Conservation (phyloP, 192 early-diverging fungal species). For the Obelidium mucronatum region DNA sequence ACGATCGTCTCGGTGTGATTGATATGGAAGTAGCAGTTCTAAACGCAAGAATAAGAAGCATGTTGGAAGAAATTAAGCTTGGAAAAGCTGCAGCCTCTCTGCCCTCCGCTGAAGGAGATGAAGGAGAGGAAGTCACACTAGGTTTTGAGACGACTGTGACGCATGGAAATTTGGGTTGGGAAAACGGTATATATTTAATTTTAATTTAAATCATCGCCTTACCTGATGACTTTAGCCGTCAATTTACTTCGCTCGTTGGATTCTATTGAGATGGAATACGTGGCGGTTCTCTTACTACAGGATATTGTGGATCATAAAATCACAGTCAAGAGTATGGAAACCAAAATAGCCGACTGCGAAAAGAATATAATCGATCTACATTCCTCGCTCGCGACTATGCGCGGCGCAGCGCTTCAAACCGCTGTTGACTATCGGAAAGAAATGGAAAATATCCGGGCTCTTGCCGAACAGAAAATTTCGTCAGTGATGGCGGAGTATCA, state of each 20-base stretch:
- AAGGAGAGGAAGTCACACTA: conserved; percentile 8
- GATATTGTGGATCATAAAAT: conserved; percentile 46
- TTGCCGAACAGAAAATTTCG: conserved; percentile 36
- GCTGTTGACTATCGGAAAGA: conserved; percentile 43
- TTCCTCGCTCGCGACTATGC: conserved; percentile 32
- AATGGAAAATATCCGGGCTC: conserved; percentile 26
- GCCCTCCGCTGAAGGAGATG: neutral
- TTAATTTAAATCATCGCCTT: neutral
- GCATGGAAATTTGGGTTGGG: conserved; percentile 51
- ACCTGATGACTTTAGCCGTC: conserved; percentile 23
- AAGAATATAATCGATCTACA: conserved; percentile 37
- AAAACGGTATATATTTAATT: conserved; percentile 42
- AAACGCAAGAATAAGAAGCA: conserved; percentile 36
- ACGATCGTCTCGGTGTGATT: conserved; percentile 50
- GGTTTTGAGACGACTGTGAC: conserved; percentile 1
- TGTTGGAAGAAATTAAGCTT: conserved; percentile 35
- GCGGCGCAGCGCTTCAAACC: conserved; percentile 38
- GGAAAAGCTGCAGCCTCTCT: conserved; percentile 12
- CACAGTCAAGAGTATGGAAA: conserved; percentile 27
- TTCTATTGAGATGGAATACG: conserved; percentile 47
- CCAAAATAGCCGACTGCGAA: conserved; percentile 41
- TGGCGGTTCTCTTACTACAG: conserved; percentile 47
- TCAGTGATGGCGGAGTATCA: conserved; percentile 1
- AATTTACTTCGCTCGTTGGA: conserved; percentile 53
- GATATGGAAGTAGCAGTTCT: conserved; percentile 51